phyloP scores from a whole-genome alignment of 371 early-diverging fungal genomes.

The Mortierella sp. region DNA sequence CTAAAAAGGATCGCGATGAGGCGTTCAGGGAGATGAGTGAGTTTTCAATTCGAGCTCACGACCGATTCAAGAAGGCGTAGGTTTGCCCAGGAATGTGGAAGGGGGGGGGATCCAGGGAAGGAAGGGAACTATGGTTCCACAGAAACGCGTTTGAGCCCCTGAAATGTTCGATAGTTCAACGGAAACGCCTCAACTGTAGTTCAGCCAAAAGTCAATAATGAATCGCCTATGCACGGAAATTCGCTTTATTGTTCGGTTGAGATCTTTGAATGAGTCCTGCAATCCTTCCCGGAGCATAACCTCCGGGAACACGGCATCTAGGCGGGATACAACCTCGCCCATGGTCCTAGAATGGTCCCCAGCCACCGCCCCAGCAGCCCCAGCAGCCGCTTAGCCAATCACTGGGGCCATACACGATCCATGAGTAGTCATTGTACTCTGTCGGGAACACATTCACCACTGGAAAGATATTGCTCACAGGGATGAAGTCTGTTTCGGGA shows the following conservation, averaged over 20 bases:
- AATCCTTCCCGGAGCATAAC: too few species aligned
- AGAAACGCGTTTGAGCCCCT: too few species aligned
- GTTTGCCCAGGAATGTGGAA: not conserved
- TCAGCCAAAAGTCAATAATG: too few species aligned
- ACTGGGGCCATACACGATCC: not conserved
- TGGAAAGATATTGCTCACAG: constrained; percentile 36
- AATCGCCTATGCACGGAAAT: too few species aligned
- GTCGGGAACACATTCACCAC: constrained; percentile 40
- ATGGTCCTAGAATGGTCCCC: not conserved
- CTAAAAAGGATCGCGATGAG: constrained; percentile 19
- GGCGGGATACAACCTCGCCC: too few species aligned
- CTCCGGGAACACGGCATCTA: too few species aligned
- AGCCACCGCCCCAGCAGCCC: constrained; percentile 1
- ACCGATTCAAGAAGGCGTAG: not conserved
- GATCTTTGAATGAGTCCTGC: too few species aligned
- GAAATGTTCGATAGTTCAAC: too few species aligned
- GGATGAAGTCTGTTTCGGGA: constrained; percentile 36
- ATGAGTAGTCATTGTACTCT: constrained; percentile 36
- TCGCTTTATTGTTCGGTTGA: too few species aligned
- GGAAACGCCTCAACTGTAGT: too few species aligned
- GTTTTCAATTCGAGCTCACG: constrained; percentile 14
- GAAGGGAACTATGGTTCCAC: too few species aligned
- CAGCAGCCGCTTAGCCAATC: not conserved
- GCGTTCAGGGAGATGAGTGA: constrained; percentile 20
- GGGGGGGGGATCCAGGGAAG: not conserved